These are phyloP conservation scores for Didymella sp. DNA, from an alignment of 2,329 filamentous ascomycete species.

Conservation along the genomic window DNA sequence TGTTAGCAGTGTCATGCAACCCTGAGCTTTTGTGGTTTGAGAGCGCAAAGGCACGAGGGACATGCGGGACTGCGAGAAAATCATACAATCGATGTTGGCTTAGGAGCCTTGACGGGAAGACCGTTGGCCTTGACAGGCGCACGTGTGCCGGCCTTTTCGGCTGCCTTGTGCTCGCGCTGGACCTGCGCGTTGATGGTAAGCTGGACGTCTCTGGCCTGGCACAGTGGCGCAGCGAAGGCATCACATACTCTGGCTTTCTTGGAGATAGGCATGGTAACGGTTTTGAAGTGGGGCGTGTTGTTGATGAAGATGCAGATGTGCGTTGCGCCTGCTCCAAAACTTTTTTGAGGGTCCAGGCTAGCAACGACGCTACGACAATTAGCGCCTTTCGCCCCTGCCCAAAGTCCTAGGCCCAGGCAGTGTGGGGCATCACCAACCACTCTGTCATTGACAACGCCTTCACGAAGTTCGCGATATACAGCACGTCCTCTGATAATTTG, in stretches of 20 bases:
- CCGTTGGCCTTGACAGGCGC: slow-evolving; percentile 63
- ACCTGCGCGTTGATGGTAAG: slow-evolving; percentile 46
- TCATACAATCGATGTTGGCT: slow-evolving; percentile 59
- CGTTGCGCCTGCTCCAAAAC: background rate
- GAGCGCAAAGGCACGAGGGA: background rate
- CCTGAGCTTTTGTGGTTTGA: background rate
- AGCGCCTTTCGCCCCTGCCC: background rate
- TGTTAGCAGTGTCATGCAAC: slow-evolving; percentile 15
- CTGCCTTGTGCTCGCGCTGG: slow-evolving; percentile 62
- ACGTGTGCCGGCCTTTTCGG: slow-evolving; percentile 62
- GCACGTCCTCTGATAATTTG: too few species aligned
- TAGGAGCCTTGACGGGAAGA: slow-evolving; percentile 61
- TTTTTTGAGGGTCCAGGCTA: slow-evolving; percentile 2
- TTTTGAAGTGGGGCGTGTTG: background rate
- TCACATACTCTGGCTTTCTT: slow-evolving; percentile 55
- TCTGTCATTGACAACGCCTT: too few species aligned
- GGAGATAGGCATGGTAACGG: slow-evolving; percentile 56
- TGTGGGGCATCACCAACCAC: background rate
- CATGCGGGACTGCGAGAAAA: background rate
- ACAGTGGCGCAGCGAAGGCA: background rate
- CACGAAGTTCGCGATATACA: too few species aligned
- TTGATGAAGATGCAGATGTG: background rate
- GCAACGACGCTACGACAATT: too few species aligned
- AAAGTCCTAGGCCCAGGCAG: too few species aligned
- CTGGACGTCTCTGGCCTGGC: background rate